These are phyloP conservation scores for Pseudohyphozyma bogoriensis DNA, from an alignment of 768 basidiomycete species.

Conservation along the genomic window DNA sequence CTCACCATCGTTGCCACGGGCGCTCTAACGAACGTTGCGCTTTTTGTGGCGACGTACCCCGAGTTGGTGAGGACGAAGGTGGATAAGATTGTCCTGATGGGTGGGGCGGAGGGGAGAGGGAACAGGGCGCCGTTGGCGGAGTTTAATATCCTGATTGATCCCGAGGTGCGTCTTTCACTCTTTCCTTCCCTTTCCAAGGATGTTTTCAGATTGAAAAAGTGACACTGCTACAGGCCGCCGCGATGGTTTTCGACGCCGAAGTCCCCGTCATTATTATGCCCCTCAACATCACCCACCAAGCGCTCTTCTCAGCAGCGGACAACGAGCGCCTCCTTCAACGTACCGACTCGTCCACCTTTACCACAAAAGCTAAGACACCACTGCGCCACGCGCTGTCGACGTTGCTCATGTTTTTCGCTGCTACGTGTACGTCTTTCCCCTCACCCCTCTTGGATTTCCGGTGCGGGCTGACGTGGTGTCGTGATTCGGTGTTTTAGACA, in stretches of 20 bases:
- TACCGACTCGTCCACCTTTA: constrained; percentile 19
- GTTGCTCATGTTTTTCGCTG: constrained; percentile 62
- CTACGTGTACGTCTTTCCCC: constrained; percentile 27
- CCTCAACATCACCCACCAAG: constrained; percentile 76
- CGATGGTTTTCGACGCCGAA: constrained; percentile 65
- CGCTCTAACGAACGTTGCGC: constrained; percentile 73
- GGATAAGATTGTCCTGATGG: constrained; percentile 75
- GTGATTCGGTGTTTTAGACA: constrained; percentile 53
- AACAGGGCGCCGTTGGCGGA: constrained; percentile 64
- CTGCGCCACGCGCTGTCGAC: constrained; percentile 67
- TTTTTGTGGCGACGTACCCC: constrained; percentile 51
- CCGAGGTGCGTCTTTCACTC: background rate
- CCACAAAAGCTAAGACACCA: constrained; percentile 39
- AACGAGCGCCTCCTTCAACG: constrained; percentile 50
- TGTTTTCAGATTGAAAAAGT: too few species aligned
- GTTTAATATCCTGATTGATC: background rate
- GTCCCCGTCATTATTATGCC: constrained; percentile 45
- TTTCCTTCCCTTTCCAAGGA: background rate
- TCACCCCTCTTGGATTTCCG: too few species aligned
- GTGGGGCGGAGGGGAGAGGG: constrained; percentile 75
- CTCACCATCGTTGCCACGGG: constrained; percentile 66
- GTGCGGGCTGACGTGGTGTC: too few species aligned
- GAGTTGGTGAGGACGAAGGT: constrained; percentile 47
- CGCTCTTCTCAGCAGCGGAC: constrained; percentile 55
- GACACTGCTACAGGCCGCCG: constrained; percentile 72